These are phyloP conservation scores for Lepiota venenata DNA, from an alignment of 768 basidiomycete species.

Conservation along the genomic window DNA sequence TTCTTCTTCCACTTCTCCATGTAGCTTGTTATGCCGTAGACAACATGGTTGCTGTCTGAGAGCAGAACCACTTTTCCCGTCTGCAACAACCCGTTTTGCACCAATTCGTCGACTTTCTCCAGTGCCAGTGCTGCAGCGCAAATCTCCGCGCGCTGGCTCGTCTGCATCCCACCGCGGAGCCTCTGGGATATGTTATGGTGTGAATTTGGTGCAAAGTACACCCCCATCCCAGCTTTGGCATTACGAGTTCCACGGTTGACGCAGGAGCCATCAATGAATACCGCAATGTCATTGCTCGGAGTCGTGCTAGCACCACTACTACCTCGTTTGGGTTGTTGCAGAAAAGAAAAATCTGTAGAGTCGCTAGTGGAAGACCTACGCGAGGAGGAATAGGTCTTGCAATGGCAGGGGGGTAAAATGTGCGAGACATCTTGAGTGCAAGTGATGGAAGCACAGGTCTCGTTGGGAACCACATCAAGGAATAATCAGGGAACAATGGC, in stretches of 20 bases:
- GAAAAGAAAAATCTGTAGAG: no score
- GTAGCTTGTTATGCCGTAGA: conserved; percentile 4
- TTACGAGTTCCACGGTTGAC: conserved; percentile 3
- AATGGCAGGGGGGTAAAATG: no score
- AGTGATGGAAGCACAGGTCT: no score
- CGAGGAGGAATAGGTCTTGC: no score
- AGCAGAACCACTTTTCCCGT: conserved; percentile 6
- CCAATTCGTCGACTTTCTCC: not conserved
- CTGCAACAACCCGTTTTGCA: not conserved
- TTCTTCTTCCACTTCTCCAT: conserved; percentile 10
- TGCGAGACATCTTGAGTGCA: no score
- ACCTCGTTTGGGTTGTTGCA: no score
- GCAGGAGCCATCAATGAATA: conserved; percentile 11
- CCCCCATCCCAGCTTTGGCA: conserved; percentile 6
- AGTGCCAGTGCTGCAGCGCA: conserved; percentile 7
- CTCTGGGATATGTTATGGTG: conserved; percentile 1
- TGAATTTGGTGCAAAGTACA: conserved; percentile 6
- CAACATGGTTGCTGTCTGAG: conserved; percentile 5
- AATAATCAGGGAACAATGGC: no score
- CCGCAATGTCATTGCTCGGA: not conserved
- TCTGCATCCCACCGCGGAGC: conserved; percentile 1
- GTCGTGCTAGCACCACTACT: not conserved
- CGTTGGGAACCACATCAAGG: no score
- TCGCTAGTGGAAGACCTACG: no score
- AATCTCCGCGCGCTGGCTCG: conserved; percentile 11